Conservation (phyloP, 768 basidiomycete species). For the Leccinum broughii region DNA sequence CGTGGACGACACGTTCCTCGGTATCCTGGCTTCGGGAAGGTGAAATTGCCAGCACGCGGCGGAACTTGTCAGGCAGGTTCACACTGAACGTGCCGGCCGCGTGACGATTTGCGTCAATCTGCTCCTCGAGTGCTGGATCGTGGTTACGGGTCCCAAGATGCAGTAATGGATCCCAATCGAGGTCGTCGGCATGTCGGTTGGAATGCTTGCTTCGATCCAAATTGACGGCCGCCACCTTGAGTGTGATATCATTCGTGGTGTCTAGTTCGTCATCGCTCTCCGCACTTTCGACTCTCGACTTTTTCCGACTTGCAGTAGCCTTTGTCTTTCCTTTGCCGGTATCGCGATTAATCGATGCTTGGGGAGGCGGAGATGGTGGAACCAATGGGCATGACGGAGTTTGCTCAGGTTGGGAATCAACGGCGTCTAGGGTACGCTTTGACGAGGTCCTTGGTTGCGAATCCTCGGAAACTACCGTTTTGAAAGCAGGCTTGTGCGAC, state of each 20-base stretch:
- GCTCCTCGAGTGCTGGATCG: conserved; percentile 15
- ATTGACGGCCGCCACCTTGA: conserved; percentile 24
- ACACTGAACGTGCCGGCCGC: conserved; percentile 47
- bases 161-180: conserved; percentile 35
- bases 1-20: conserved; percentile 56
- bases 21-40: conserved; percentile 42
- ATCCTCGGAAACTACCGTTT: conserved; percentile 3
- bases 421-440: conserved; percentile 46
- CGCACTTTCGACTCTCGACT: conserved; percentile 42
- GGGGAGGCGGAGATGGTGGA: conserved; percentile 70
- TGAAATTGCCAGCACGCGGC: conserved; percentile 62
- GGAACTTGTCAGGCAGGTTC: conserved; percentile 66
- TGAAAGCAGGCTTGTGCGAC: conserved; percentile 2
- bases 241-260: conserved; percentile 16
- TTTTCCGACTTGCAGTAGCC: conserved; percentile 45
- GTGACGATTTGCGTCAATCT: conserved; percentile 33
- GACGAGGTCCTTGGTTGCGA: conserved; percentile 31
- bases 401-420: conserved; percentile 20
- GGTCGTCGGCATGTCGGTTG: conserved; percentile 13
- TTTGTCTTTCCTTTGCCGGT: conserved; percentile 43
- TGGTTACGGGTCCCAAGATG: conserved; percentile 25
- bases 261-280: conserved; percentile 28
- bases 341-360: conserved; percentile 30
- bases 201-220: conserved; percentile 14
- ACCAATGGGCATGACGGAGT: conserved; percentile 38